Base-by-base conservation (phyloP, 2,329 filamentous ascomycete species). In the Endoconidiophora polonica region DNA sequence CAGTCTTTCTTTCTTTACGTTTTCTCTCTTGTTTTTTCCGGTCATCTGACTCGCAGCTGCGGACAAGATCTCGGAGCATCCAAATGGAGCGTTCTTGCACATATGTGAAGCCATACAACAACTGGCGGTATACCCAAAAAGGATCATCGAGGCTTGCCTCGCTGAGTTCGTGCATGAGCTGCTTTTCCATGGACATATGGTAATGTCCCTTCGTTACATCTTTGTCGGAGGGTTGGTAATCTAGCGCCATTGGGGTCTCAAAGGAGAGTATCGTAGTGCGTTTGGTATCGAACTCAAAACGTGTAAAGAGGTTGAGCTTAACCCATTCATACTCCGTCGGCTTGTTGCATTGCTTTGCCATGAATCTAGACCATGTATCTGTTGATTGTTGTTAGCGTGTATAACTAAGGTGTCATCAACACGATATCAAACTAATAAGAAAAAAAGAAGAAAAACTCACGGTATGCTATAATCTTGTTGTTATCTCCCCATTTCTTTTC, bases 231-330 rank as follows among this genome's bases (percentile, higher is more conserved):
- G 26, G 3, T 18, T 18, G 16, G 33, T 7, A 12, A 22, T 49
- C 47, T 3, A 49, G 23, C 14, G n/a, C 16, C 2, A 22, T 2
- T 10, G 4, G 24, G 16, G 41, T 49, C 16, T 49, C 48, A 20
- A 49, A 49, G 6, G 40, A 44, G 24, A 49, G 29, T 14, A 49
- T 49, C 5, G 38, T 29, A 12, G 48, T 49, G 14, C 18, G 23
- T n/a, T 42, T 42, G 2, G 40, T 44, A 10, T 44, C 6, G 16
- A 38, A 23, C 23, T 49, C 42, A 12, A 33, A 38, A 5, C 42
- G 33, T 18, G 48, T 44, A 23, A 39, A 49, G 26, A 44, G 24
- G 29, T 49, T 49, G 29, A 44, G n/a, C 29, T 49, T 49, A 9
- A 38, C 16, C 48, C 48, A 49, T n/a, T 18, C 37, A 33, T 49